phyloP scores from a whole-genome alignment of 208 protist genomes.

The Angomonas deanei region DNA sequence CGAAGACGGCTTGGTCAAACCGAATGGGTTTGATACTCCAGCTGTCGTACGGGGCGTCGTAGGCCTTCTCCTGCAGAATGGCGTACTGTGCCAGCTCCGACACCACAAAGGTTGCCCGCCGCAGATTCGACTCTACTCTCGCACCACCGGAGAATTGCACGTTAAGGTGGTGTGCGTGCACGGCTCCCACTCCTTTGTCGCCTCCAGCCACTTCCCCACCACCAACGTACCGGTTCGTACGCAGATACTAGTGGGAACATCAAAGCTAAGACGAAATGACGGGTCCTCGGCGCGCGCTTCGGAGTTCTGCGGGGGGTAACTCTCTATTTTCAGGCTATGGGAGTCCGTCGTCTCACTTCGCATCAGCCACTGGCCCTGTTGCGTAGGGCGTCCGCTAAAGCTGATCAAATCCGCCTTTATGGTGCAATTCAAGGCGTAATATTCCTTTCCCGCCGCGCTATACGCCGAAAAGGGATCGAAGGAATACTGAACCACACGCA shows the following conservation, averaged over 20 bases:
- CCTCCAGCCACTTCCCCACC: slow-evolving; percentile 76
- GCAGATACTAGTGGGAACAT: slow-evolving; percentile 73
- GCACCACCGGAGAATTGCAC: slow-evolving; percentile 27
- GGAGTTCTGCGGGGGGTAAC: slow-evolving; percentile 65
- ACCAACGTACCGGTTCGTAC: slow-evolving; percentile 78
- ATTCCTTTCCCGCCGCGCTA: slow-evolving; percentile 31
- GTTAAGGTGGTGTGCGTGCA: slow-evolving; percentile 70
- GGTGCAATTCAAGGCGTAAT: slow-evolving; percentile 83
- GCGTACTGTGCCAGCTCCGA: slow-evolving; percentile 81
- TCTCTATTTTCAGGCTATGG: slow-evolving; percentile 61
- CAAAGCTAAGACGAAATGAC: slow-evolving; percentile 77
- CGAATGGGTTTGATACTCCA: slow-evolving; percentile 76
- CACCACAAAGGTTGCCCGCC: slow-evolving; percentile 61
- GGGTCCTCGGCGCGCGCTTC: slow-evolving; percentile 60
- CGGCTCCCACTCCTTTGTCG: slow-evolving; percentile 70
- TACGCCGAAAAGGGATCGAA: slow-evolving; percentile 79
- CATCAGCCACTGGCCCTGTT: slow-evolving; percentile 70
- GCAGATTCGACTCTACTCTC: slow-evolving; percentile 24
- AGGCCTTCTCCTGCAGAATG: slow-evolving; percentile 86
- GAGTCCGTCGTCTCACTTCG: slow-evolving; percentile 62
- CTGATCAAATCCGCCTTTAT: slow-evolving; percentile 82
- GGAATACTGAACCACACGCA: slow-evolving; percentile 81
- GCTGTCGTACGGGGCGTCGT: slow-evolving; percentile 85
- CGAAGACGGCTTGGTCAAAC: slow-evolving; percentile 63
- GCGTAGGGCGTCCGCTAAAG: slow-evolving; percentile 70